Evolutionary conservation across 768 basidiomycete genomes (phyloP), one percentile per base, ranked within the genome.

Genomic region (Trametes elegans): DNA sequence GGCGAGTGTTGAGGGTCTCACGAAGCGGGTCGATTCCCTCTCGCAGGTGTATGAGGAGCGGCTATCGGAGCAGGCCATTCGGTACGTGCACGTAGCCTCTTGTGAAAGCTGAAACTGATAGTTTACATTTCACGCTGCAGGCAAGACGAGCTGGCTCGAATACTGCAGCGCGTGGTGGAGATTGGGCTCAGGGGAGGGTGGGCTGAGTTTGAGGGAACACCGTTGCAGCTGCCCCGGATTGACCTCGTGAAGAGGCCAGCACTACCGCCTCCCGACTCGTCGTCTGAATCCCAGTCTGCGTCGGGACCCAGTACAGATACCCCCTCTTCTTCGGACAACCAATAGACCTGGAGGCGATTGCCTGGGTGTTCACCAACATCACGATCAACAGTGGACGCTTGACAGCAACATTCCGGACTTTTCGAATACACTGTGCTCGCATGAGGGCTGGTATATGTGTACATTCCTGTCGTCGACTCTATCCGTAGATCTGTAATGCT

Each of bases 91-190:
- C n/a, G 23, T 14, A 18, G 24, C 28, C 7, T 13, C 16, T 53
- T 2, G 32, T 14, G 2, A 5, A 10, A 5, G n/a, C 27, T 14
- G 2, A 18, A 1, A 18, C 29, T 27, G 35, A n/a, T 53, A 11
- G 26, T 18, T 10, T 31, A 13, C 16, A 1, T 50, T 6, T 34
- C 7, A 26, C 45, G 34, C n/a, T 27, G 24, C 43, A 87, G 88
- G 64, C 83, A 81, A 56, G 83, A 84, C 44, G 84, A 90, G 59
- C 71, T 92, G n/a, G 74, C 79, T 19, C 75, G 76, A 50, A 81
- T 89, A 42, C 69, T 90, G 35, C 77, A 85, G 47, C 78, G 83
- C 18, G 72, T 91, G 8, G 83, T 90, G 7, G 84, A 88, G 46
- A 82, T 87, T 49, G 85, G 86, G 1, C 59, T 85, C 43, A 74